Percentiles rank a stretch among this genome's conserved stretches.
These are phyloP conservation scores for Isochrysis galbana DNA, from an alignment of 78 protist genomes.

Conservation along the genomic window DNA sequence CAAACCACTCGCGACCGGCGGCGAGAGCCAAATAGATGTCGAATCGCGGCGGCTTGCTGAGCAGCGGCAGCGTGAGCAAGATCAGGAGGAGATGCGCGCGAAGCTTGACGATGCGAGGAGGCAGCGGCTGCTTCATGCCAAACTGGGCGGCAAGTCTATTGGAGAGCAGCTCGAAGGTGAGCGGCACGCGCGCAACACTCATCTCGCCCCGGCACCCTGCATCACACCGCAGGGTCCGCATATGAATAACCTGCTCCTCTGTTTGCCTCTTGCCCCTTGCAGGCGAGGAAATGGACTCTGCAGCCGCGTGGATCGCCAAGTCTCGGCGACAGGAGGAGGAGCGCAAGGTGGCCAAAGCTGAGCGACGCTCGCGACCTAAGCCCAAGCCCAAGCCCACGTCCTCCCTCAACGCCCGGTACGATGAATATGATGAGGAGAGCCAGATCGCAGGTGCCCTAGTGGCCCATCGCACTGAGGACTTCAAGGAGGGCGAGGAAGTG, in stretches of 20 bases:
- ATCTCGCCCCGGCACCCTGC: too few species aligned
- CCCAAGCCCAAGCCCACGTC: neutral
- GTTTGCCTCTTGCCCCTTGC: too few species aligned
- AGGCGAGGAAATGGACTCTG: neutral
- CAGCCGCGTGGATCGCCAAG: neutral
- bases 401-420: neutral
- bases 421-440: neutral
- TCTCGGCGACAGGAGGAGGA: neutral
- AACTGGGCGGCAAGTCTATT: neutral
- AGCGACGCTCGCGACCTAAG: neutral
- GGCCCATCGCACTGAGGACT: neutral
- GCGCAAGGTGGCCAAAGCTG: neutral
- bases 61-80: neutral
- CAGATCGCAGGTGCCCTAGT: neutral
- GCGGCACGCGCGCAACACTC: too few species aligned
- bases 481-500: neutral
- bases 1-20: neutral
- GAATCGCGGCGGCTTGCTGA: neutral
- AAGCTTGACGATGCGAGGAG: neutral
- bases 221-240: too few species aligned
- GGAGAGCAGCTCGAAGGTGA: neutral
- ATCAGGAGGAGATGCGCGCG: neutral
- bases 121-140: neutral
- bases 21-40: neutral
- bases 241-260: too few species aligned